Evolutionary conservation across 352 stramenopile species (phyloP), one percentile per base, ranked within the genome.

Genomic region (Globisporangium emineosum): DNA sequence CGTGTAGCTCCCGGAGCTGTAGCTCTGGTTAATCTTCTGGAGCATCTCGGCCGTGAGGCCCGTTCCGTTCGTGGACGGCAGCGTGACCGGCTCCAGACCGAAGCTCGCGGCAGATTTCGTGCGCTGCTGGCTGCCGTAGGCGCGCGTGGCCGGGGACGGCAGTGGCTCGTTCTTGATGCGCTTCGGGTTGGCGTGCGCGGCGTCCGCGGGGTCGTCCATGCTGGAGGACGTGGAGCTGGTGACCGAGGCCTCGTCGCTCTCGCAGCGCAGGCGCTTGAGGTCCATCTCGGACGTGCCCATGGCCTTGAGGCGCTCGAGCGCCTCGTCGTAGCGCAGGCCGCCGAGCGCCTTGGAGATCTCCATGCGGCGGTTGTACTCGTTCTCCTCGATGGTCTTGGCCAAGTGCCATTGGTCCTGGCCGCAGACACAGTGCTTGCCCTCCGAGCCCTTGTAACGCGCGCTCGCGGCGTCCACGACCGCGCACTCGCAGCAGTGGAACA

Each of bases 401-500:
- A 91, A 67, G 59, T 92, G 82, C 86, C 86, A 94, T 66, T 94
- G 76, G 71, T 94, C 86, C 57, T 83, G 80, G 6, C 86, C 86
- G 35, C 86, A 94, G 1, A 71, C 69, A 49, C 86, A 94, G 73
- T 94, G 86, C 69, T 91, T 91, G 50, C 84, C 84, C 61, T 93
- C 85, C 3, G 86, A 77, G 19, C 82, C 83, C 56, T 93, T 93
- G 76, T 92, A 94, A 32, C 81, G 76, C 50, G 73, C 69, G 19
- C 66, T 73, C 37, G 68, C 54, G 62, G 62, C 64, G 64, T 78
- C 66, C 29, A 72, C 69, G 33, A 94, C 78, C 8, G 81, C 86
- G 64, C 86, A 94, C 70, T 94, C 86, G 53, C 86, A 94, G 69
- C 85, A 93, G 27, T 75, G 65, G 67, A 92, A 94, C 83, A 93